Base-by-base conservation (phyloP, 2,329 filamentous ascomycete genomes). In the Neurospora crassa region DNA sequence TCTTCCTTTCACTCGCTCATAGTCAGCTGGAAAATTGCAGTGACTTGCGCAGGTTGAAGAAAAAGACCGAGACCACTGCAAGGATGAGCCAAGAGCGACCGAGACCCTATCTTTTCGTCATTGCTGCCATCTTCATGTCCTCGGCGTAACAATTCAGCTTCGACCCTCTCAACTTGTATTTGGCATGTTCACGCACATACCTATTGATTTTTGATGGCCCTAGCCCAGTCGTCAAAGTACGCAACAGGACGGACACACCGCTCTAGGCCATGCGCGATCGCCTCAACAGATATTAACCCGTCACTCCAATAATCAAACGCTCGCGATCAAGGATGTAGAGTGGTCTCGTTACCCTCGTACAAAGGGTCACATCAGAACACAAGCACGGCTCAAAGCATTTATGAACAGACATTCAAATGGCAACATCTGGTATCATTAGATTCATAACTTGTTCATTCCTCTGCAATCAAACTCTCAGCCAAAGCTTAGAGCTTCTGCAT, bases 401-500 rank as follows among this genome's bases (percentile, higher is more conserved):
- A 37, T 63, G 29, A 63, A 34, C 53, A 37, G 53, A 63, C 34
- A 29, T 63, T 34, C 11, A 18, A 63, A 63, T 63, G 53, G 53
- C 53, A 63, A 37, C 53, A 63, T 63, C 53, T 63, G 53, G 53
- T 63, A 63, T 63, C 53, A 63, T 63, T 63, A 63, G 71, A 70
- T 69, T 75, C 74, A 71, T 75, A 45, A 75, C 72, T 63, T 63
- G 43, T 71, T 73, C 70, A 63, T 72, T 70, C 43, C 69, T 71
- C 69, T 68, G 69, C 69, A 8, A 71, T 73, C 68, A 69, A 68
- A 67, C 53, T 69, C 70, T 63, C 67, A 69, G 41, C 68, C 74
- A 71, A 70, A 70, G 72, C 76, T 89, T 93, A 97, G 85, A 95
- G 86, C 88, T 96, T 96, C 88, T 93, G 90, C 93, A 96, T 96